A percentile compares a stretch with the other conserved stretches of the same genome.
These are phyloP conservation scores for Emmonsiellopsis sp. DNA, from an alignment of 2,329 filamentous ascomycete species.

Conservation along the genomic window DNA sequence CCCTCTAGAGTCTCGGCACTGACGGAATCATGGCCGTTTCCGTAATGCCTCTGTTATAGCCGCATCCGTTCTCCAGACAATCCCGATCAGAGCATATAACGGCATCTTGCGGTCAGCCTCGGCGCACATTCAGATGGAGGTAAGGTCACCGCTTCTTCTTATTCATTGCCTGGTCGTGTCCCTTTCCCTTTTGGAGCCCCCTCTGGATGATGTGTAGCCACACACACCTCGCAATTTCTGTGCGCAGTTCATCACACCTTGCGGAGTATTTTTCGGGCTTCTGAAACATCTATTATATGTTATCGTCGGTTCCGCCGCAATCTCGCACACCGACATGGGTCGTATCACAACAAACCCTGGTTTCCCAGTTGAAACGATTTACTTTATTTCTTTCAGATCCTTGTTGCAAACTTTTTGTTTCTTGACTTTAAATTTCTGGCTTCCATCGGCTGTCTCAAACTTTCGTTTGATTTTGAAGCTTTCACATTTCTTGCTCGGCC, in stretches of 20 bases:
- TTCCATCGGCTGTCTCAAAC: background rate
- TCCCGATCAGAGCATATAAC: background rate
- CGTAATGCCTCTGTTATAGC: background rate
- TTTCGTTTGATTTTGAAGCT: background rate
- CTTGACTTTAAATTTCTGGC: background rate
- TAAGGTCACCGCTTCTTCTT: conserved; percentile 12
- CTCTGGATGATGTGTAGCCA: background rate
- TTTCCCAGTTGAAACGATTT: background rate
- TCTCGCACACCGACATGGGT: background rate
- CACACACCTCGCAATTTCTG: no score
- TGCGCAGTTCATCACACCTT: no score
- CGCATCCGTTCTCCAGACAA: background rate
- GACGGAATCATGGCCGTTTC: background rate
- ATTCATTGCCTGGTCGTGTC: background rate
- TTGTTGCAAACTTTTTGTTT: background rate
- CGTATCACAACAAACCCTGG: background rate
- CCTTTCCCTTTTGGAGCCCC: background rate
- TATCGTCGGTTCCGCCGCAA: background rate
- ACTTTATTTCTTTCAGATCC: background rate
- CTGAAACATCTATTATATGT: background rate
- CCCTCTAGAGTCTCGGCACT: background rate
- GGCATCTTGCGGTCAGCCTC: conserved; percentile 11
- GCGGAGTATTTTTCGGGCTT: no score
- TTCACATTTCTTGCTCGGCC: background rate
- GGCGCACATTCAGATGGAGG: conserved; percentile 11